Conservation (phyloP, 768 basidiomycete species). For the Boletus speciosus region DNA sequence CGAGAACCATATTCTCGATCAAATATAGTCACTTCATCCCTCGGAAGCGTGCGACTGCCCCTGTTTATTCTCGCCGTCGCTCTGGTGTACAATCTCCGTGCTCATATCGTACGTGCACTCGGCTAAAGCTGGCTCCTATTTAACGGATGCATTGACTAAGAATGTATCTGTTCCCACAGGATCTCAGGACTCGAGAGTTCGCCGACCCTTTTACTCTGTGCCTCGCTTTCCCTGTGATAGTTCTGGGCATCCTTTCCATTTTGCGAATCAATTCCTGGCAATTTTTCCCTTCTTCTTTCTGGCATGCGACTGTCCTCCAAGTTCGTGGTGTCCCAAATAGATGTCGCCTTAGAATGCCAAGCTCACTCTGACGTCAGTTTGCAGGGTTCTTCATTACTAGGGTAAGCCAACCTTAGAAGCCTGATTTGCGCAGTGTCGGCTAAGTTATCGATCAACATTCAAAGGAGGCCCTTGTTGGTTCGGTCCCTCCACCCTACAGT, state of each 20-base stretch:
- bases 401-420: conserved; percentile 11
- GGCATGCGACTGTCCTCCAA: conserved; percentile 34
- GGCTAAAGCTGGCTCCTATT: not conserved
- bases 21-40: not conserved
- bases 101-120: conserved; percentile 19
- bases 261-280: conserved; percentile 19
- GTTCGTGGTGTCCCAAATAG: conserved; percentile 21
- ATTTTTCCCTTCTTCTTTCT: conserved; percentile 22
- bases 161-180: conserved; percentile 13
- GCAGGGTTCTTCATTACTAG: conserved; percentile 32
- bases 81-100: conserved; percentile 12
- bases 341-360: not conserved
- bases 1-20: conserved; percentile 4
- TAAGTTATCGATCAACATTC: not conserved
- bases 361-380: conserved; percentile 21
- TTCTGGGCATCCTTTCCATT: conserved; percentile 19
- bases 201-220: conserved; percentile 22
- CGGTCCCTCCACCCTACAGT: not conserved
- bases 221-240: conserved; percentile 22
- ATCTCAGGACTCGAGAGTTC: conserved; percentile 14
- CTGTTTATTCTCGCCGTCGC: conserved; percentile 14
- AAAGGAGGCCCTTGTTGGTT: conserved; percentile 20
- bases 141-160: not conserved
- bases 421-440: not conserved
- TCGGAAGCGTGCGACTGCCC: conserved; percentile 12